Conservation (phyloP, 192 early-diverging fungal genomes). For the Backusella liffmaniae region DNA sequence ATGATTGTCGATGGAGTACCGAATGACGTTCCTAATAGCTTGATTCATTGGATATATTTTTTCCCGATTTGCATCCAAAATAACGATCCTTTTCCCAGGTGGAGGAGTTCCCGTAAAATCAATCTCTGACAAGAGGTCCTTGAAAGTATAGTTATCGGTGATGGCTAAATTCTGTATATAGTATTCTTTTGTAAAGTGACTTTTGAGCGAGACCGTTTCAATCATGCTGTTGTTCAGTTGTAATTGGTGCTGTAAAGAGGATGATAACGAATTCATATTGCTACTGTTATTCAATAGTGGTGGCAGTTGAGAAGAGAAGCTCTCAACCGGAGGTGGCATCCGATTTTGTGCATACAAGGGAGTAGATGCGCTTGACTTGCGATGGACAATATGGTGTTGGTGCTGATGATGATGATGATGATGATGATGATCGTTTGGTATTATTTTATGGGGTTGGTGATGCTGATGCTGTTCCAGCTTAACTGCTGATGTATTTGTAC, state of each 20-base stretch:
- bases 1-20: slow-evolving; percentile 14
- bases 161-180: slow-evolving; percentile 38
- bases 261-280: background rate
- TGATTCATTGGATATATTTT: slow-evolving; percentile 34
- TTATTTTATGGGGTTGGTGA: background rate
- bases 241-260: slow-evolving; percentile 1
- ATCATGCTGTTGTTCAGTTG: slow-evolving; percentile 7
- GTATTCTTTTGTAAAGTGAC: slow-evolving; percentile 4
- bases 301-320: slow-evolving; percentile 11
- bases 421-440: background rate
- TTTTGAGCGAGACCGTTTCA: slow-evolving; percentile 29
- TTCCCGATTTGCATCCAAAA: slow-evolving; percentile 28
- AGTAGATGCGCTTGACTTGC: slow-evolving; percentile 9
- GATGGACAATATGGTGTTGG: background rate
- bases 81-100: slow-evolving; percentile 38
- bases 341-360: slow-evolving; percentile 5
- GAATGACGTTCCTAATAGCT: slow-evolving; percentile 33
- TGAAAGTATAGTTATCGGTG: slow-evolving; percentile 33
- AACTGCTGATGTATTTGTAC: background rate
- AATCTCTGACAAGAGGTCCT: slow-evolving; percentile 29
- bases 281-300: background rate
- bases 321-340: background rate
- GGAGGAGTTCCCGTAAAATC: slow-evolving; percentile 30
- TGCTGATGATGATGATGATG: background rate
- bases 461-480: background rate